Evolutionary conservation across 345 rosid species (phyloP), one percentile per base, ranked within the genome.

Genomic region (Pugionium dolabratum): DNA sequence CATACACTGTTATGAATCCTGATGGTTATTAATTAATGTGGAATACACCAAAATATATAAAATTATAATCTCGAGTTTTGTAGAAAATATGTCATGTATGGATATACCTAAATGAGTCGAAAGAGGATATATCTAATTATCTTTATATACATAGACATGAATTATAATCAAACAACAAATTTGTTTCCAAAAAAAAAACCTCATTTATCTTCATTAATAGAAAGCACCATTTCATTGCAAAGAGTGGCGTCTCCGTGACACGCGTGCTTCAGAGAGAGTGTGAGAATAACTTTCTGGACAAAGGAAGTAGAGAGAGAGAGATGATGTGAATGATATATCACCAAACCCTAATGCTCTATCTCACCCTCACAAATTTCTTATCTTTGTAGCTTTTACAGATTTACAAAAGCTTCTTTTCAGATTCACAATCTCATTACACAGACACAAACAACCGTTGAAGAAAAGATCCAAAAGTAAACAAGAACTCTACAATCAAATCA

Each of bases 321-420:
- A n/a, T 1, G n/a, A 7, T 35, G 49, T 54, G 63, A 62, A 55
- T 71, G 75, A 75, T 76, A 80, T 72, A 50, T 70, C 79, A 67
- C 76, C 85, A 75, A 78, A 83, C 86, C 88, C 75, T 75, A 75
- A 70, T 57, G 18, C 33, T 64, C 70, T 18, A 18, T 61, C 64
- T 66, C 74, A 53, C 47, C 77, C 69, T 54, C 69, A 67, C 77
- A 67, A 54, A 55, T 60, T 66, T 77, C 77, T 67, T 76, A 70
- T 67, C 69, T 79, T 73, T 52, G 40, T 57, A 41, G 59, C 76
- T 50, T 60, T 73, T 60, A 32, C 32, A 61, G 73, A 72, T 72
- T 43, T 52, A 51, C 59, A 50, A 18, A 56, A 56, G 59, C 51
- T 49, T 64, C 41, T 68, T 41, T 73, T 18, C 56, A 74, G 69